A percentile compares a stretch with the other conserved stretches of the same genome.
Conservation (phyloP, 768 basidiomycete species). For the Goffeauzyma gilvescens region DNA sequence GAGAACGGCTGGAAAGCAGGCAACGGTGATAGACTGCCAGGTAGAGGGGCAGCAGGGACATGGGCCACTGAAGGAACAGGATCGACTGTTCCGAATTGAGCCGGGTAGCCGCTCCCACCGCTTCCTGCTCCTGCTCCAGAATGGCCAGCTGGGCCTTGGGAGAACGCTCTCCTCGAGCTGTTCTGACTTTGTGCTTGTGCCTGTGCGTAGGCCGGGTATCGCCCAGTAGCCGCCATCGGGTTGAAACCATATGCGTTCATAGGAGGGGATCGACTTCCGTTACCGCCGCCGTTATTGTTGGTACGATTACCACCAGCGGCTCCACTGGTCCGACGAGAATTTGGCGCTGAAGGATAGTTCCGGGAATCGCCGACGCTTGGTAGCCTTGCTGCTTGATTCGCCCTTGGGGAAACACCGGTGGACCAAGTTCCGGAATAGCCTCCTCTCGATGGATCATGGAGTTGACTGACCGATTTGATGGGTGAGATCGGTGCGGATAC, state of each 20-base stretch:
- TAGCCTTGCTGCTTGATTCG: conserved; percentile 1
- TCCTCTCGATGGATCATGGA: conserved; percentile 13
- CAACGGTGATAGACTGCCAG: conserved; percentile 8
- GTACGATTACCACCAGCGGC: background rate
- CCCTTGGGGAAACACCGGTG: conserved; percentile 14
- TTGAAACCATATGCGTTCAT: no score
- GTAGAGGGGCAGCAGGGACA: background rate
- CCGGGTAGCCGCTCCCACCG: background rate
- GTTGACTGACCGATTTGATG: conserved; percentile 22
- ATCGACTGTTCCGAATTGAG: background rate
- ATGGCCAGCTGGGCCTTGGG: background rate
- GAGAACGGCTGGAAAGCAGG: conserved; percentile 28
- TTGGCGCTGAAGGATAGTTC: background rate
- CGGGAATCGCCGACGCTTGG: conserved; percentile 3
- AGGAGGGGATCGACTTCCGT: background rate
- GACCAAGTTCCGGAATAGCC: conserved; percentile 16
- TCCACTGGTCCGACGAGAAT: background rate
- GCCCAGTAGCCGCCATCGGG: background rate
- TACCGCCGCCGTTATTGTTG: background rate
- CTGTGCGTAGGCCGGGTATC: conserved; percentile 1
- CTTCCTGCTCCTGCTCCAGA: no score
- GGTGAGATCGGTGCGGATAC: conserved; percentile 29
- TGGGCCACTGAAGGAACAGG: background rate
- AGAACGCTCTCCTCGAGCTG: conserved; percentile 1
- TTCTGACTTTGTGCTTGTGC: background rate